phyloP scores from a whole-genome alignment of 495 filamentous ascomycete genomes.

The Neurospora intermedia region DNA sequence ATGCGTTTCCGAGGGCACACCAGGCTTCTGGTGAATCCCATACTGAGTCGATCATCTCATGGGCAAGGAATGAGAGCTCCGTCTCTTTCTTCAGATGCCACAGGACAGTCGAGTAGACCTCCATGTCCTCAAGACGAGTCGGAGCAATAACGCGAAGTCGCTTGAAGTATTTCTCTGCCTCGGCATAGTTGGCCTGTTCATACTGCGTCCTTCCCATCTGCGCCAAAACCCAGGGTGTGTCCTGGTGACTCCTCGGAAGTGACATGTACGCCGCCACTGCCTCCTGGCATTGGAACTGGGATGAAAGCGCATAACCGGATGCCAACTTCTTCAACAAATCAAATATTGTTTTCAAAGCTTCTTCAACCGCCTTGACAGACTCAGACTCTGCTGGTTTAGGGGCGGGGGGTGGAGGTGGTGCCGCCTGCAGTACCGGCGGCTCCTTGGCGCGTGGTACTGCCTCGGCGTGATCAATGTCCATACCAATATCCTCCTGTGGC shows the following conservation, averaged over 20 bases:
- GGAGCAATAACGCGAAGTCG: constrained; percentile 66
- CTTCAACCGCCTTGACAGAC: constrained; percentile 48
- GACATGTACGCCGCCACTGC: constrained; percentile 61
- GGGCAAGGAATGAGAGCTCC: constrained; percentile 82
- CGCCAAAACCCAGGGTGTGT: constrained; percentile 90
- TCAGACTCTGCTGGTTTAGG: constrained; percentile 38
- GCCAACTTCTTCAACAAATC: constrained; percentile 78
- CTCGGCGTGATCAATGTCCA: constrained; percentile 51
- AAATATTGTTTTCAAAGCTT: constrained; percentile 64
- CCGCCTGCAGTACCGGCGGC: constrained; percentile 16
- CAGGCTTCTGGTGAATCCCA: constrained; percentile 87
- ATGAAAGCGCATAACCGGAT: constrained; percentile 62
- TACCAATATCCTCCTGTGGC: constrained; percentile 42
- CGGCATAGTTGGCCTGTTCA: constrained; percentile 72
- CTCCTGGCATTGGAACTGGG: constrained; percentile 66
- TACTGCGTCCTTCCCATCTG: constrained; percentile 84
- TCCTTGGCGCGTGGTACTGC: constrained; percentile 40
- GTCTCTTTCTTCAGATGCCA: constrained; percentile 92
- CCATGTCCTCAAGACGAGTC: constrained; percentile 82
- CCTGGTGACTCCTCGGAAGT: constrained; percentile 63
- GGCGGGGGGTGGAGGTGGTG: constrained; percentile 7
- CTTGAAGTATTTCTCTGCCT: constrained; percentile 77
- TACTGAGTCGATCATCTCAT: constrained; percentile 75
- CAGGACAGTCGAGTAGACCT: constrained; percentile 92
- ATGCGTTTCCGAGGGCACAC: constrained; percentile 92